Conservation (phyloP, 768 basidiomycete species). For the Hericium rajendrae region DNA sequence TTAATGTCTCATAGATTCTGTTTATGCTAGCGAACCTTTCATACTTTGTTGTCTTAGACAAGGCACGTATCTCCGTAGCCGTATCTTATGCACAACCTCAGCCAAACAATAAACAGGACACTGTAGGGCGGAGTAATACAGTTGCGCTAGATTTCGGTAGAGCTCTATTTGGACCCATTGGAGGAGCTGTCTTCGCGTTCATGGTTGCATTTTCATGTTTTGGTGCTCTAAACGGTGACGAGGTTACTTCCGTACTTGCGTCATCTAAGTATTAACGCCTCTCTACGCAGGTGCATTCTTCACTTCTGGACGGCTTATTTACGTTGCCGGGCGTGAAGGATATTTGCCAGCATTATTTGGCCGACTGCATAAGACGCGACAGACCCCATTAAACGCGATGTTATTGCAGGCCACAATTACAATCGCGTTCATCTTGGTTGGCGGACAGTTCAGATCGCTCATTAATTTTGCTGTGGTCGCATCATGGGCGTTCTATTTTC, state of each 20-base stretch:
- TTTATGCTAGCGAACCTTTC: slow-evolving; percentile 80
- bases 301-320: slow-evolving; percentile 78
- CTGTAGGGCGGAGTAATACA: slow-evolving; percentile 73
- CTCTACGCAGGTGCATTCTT: slow-evolving; percentile 47
- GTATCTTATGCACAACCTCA: not conserved
- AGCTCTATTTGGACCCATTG: slow-evolving; percentile 75
- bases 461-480: slow-evolving; percentile 88
- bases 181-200: slow-evolving; percentile 78
- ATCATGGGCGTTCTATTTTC: slow-evolving; percentile 80
- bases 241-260: slow-evolving; percentile 2
- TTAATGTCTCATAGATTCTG: slow-evolving; percentile 37
- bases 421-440: slow-evolving; percentile 68
- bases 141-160: slow-evolving; percentile 90
- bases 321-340: slow-evolving; percentile 79
- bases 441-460: slow-evolving; percentile 81
- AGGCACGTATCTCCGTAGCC: slow-evolving; percentile 29
- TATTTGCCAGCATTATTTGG: slow-evolving; percentile 84
- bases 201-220: slow-evolving; percentile 94
- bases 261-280: slow-evolving; percentile 6
- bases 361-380: slow-evolving; percentile 57
- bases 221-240: slow-evolving; percentile 79
- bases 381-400: slow-evolving; percentile 86
- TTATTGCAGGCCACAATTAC: slow-evolving; percentile 70
- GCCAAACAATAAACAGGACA: slow-evolving; percentile 27
- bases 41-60: slow-evolving; percentile 91